These are phyloP conservation scores for Gastrolobium villosum DNA, from an alignment of 306 rosid species.

Conservation along the genomic window DNA sequence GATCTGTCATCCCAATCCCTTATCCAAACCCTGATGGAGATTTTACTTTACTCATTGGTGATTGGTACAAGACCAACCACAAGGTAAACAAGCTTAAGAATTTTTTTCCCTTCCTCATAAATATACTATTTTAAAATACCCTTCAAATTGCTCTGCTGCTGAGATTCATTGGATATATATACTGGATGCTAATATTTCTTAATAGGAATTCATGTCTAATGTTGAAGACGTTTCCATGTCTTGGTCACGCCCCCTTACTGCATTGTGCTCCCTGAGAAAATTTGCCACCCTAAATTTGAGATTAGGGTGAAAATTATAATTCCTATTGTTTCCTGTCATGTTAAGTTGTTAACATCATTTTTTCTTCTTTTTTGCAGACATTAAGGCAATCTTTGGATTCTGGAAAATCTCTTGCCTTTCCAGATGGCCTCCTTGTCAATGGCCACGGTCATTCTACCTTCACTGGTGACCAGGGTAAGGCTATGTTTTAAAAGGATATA, in stretches of 20 bases:
- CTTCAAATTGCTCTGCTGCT: background rate
- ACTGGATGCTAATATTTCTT: conserved; percentile 13
- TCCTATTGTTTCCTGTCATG: conserved; percentile 5
- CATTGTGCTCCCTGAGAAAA: background rate
- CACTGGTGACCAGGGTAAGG: conserved; percentile 79
- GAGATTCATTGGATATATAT: background rate
- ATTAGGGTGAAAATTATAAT: no score
- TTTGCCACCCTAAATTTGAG: background rate
- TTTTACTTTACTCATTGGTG: conserved; percentile 89
- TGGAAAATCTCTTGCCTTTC: conserved; percentile 79
- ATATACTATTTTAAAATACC: conserved; percentile 7
- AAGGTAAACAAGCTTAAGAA: conserved; percentile 59
- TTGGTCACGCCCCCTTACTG: background rate
- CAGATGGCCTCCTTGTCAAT: conserved; percentile 87
- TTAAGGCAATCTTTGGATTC: conserved; percentile 78
- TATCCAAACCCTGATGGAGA: conserved; percentile 83
- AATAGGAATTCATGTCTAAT: background rate
- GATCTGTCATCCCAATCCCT: conserved; percentile 90
- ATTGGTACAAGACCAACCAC: conserved; percentile 89
- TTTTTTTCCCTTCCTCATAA: background rate
- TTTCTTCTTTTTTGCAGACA: conserved; percentile 55
- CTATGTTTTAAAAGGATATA: background rate
- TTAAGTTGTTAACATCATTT: conserved; percentile 1
- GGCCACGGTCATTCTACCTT: conserved; percentile 73
- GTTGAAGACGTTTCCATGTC: background rate